phyloP scores from a whole-genome alignment of 306 rosid species.

The Aeschynomene evenia region DNA sequence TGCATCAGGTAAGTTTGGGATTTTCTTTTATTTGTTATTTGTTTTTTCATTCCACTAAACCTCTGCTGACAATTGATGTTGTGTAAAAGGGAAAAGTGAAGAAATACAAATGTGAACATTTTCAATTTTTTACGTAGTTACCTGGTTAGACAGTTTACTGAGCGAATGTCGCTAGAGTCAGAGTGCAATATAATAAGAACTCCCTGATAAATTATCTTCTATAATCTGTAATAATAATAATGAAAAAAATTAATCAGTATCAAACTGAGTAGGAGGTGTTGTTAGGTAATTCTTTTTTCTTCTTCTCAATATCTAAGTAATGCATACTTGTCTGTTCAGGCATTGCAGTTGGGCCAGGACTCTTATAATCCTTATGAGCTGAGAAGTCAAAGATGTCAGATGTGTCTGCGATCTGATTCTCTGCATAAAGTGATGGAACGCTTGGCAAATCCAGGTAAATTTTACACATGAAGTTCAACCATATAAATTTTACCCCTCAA shows the following conservation, averaged over 20 bases:
- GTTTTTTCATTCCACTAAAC: background rate
- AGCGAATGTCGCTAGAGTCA: background rate
- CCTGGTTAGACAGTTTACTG: slow-evolving; percentile 9
- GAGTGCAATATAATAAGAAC: slow-evolving; percentile 1
- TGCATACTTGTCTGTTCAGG: slow-evolving; percentile 49
- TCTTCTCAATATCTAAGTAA: background rate
- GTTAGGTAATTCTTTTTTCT: slow-evolving; percentile 5
- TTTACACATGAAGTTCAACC: too few relatives aligned
- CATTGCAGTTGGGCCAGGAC: slow-evolving; percentile 93
- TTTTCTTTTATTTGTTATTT: background rate
- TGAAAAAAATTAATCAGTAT: background rate
- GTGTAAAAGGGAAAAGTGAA: background rate
- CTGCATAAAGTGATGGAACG: slow-evolving; percentile 98
- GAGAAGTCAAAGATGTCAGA: slow-evolving; percentile 92
- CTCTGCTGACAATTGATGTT: slow-evolving; percentile 1
- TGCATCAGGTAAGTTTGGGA: slow-evolving; percentile 72
- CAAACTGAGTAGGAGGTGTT: background rate
- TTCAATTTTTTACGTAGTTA: background rate
- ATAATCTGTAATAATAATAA: background rate
- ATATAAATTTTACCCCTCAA: too few relatives aligned
- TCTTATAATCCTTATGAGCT: slow-evolving; percentile 55
- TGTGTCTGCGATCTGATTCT: slow-evolving; percentile 90
- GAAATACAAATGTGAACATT: background rate
- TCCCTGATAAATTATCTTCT: background rate
- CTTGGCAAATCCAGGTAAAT: slow-evolving; percentile 76